Evolutionary conservation across 2,329 filamentous ascomycete species (phyloP), one percentile per base, ranked within the genome.

Genomic region (Alternaria dauci): DNA sequence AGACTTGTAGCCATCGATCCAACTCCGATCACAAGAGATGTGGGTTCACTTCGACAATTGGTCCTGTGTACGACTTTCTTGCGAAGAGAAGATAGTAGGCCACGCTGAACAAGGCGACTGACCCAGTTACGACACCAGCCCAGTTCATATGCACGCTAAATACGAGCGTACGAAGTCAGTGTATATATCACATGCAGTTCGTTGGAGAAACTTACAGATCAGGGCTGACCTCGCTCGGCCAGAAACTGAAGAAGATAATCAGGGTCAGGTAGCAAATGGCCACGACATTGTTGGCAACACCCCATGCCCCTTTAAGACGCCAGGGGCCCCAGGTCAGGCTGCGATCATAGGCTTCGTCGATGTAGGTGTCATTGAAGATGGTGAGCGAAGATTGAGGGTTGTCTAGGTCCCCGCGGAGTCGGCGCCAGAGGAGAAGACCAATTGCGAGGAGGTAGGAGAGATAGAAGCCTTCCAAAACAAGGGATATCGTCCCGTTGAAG

Each of bases 171-270:
- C 20, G 20, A 23, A 23, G n/a, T 23, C 4, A 23, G 20, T 23
- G 20, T 4, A 23, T 23, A 23, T 23, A 2, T 23, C 20, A 23
- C 20, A 23, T 23, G 20, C 20, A 23, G 20, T 23, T 23, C 20
- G 20, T 23, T 4, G 20, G 20, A 23, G 20, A 23, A 23, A 23
- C 20, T 23, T 23, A 23, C 20, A 69, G 36, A 25, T 69, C 56
- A 8, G 65, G 62, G 7, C 69, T 66, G 3, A 62, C 47, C 16
- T 63, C 53, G 4, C 51, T 68, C 3, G 76, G 76, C 76, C 76
- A 78, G 59, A 76, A 77, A 58, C 71, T 76, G 54, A 77, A 77
- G 62, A 78, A 77, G 9, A 76, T 72, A 28, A 77, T 71, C 8
- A 78, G 60, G 1, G 65, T 16, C 2, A 78, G 61, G 28, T 77